Evolutionary conservation across 805 yeast species (phyloP).

Genomic region (Yarrowia alimentaria): DNA sequence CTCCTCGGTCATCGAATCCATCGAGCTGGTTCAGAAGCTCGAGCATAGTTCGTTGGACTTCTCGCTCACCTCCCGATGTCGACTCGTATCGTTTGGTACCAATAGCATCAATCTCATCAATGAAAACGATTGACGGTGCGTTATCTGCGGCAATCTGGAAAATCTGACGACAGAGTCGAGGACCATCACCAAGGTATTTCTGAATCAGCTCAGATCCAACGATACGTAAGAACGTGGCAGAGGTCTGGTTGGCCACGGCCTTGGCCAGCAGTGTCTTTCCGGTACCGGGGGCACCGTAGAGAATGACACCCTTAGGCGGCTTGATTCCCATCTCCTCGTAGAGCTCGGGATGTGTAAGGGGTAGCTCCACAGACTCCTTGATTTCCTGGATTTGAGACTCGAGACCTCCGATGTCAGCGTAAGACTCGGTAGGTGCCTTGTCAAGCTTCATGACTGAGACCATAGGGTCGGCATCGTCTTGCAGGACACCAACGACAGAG

Average conservation of each 20-base stretch:
- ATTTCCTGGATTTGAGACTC: constrained; percentile 96
- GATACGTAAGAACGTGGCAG: constrained; percentile 92
- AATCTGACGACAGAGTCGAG: constrained; percentile 87
- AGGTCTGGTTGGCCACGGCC: constrained; percentile 97
- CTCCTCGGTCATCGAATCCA: constrained; percentile 96
- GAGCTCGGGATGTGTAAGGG: constrained; percentile 92
- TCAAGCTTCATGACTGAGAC: constrained; percentile 97
- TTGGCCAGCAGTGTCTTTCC: constrained; percentile 94
- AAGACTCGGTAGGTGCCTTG: constrained; percentile 94
- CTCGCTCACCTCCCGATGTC: constrained; percentile 92
- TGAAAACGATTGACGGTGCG: constrained; percentile 97
- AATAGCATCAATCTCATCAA: constrained; percentile 98
- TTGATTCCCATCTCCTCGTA: constrained; percentile 98
- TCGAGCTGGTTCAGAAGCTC: constrained; percentile 92
- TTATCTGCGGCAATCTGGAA: constrained; percentile 96
- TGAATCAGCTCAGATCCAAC: constrained; percentile 97
- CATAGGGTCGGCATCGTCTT: constrained; percentile 97
- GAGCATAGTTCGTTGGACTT: constrained; percentile 96
- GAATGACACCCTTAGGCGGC: constrained; percentile 96
- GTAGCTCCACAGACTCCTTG: constrained; percentile 94
- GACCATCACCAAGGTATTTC: constrained; percentile 97
- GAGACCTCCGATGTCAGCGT: constrained; percentile 96
- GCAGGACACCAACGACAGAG: constrained; percentile 95
- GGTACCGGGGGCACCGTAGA: constrained; percentile 98
- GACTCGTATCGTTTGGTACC: constrained; percentile 97